Evolutionary conservation across 73 alveolate genomes (phyloP).

Genomic region (Paramecium octaurelia): DNA sequence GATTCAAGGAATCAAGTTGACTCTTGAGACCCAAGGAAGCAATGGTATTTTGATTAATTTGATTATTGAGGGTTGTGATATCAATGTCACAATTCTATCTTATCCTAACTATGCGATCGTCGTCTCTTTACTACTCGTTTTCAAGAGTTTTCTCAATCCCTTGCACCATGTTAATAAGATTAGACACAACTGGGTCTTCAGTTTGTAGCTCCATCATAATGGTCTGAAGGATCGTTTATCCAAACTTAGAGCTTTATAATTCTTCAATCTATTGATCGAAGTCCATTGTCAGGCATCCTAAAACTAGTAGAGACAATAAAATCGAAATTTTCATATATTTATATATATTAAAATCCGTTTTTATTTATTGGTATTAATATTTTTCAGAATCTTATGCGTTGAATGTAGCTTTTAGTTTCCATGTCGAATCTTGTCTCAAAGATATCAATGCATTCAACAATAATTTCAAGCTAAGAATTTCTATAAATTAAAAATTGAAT

Average conservation of each 20-base stretch:
- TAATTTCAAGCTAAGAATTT: neutral
- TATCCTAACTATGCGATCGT: conserved; percentile 17
- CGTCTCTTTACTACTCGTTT: conserved; percentile 28
- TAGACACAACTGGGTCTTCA: conserved; percentile 47
- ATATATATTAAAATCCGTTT: conserved; percentile 40
- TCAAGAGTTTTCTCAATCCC: conserved; percentile 6
- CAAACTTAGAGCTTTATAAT: conserved; percentile 5
- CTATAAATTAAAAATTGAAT: neutral
- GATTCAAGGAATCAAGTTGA: conserved; percentile 35
- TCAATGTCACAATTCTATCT: conserved; percentile 42
- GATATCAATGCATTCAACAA: conserved; percentile 24
- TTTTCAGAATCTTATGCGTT: conserved; percentile 21
- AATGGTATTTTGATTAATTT: neutral
- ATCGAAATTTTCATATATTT: neutral
- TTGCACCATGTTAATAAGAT: conserved; percentile 15
- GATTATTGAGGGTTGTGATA: neutral
- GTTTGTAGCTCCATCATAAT: conserved; percentile 37
- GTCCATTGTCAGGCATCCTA: neutral
- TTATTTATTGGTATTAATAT: neutral
- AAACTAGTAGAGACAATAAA: neutral
- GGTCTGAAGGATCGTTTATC: conserved; percentile 21
- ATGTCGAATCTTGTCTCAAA: conserved; percentile 43
- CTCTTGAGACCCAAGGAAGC: neutral
- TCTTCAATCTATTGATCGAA: neutral
- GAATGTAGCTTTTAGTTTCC: conserved; percentile 29